Evolutionary conservation across 2,329 filamentous ascomycete species (phyloP).

Genomic region (Exophiala sp.): DNA sequence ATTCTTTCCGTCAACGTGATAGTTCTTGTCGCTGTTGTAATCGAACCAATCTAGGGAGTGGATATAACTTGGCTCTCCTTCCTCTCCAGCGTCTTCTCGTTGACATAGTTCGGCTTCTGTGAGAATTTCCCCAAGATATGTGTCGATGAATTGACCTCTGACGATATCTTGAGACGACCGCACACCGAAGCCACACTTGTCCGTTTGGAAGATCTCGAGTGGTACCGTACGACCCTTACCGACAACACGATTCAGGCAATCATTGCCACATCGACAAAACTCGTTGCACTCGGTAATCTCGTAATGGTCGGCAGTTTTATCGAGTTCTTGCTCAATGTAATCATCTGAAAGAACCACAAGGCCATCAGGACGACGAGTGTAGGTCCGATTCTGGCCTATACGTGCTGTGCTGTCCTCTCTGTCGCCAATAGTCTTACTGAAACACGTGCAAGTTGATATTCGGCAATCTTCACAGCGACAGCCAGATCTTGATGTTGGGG

Average conservation of each 20-base stretch:
- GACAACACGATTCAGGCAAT: constrained; percentile 43
- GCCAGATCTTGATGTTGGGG: constrained; percentile 11
- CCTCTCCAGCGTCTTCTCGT: constrained; percentile 35
- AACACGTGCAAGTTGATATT: constrained; percentile 16
- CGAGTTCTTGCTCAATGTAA: constrained; percentile 17
- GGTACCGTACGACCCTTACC: constrained; percentile 38
- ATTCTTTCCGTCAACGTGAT: constrained; percentile 43
- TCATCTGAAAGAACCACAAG: constrained; percentile 23
- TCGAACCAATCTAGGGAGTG: constrained; percentile 41
- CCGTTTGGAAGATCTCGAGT: constrained; percentile 44
- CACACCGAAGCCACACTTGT: constrained; percentile 41
- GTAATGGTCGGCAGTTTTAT: constrained; percentile 4
- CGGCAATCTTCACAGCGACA: constrained; percentile 19
- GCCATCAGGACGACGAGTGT: constrained; percentile 17
- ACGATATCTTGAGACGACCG: constrained; percentile 37
- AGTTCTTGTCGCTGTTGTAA: constrained; percentile 28
- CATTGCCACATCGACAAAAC: constrained; percentile 35
- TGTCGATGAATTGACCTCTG: constrained; percentile 45
- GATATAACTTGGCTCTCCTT: constrained; percentile 39
- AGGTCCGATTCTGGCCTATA: constrained; percentile 9
- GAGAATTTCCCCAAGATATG: constrained; percentile 45
- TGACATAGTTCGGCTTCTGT: constrained; percentile 35
- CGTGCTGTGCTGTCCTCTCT: constrained; percentile 1
- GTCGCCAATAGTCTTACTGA: constrained; percentile 16
- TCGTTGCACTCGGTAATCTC: constrained; percentile 42